phyloP scores from a whole-genome alignment of 495 filamentous ascomycete species.

The Neurospora discreta region DNA sequence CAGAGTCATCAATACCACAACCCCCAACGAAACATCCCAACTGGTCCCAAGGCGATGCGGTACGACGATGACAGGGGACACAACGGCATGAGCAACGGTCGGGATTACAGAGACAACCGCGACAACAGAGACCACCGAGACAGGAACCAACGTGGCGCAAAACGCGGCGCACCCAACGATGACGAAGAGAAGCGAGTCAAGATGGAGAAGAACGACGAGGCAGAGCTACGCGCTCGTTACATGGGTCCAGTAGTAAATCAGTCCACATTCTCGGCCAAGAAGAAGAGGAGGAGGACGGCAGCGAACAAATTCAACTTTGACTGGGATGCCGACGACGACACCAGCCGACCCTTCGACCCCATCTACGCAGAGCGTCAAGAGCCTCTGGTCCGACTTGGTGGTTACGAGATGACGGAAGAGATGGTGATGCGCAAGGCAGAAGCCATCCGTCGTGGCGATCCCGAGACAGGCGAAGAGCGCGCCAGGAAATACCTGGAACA shows the following conservation, averaged over 20 bases:
- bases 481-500: constrained; percentile 80
- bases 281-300: constrained; percentile 86
- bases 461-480: constrained; percentile 63
- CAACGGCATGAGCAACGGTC: constrained; percentile 39
- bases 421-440: constrained; percentile 64
- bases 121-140: constrained; percentile 16
- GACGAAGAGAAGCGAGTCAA: constrained; percentile 45
- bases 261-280: constrained; percentile 89
- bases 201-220: constrained; percentile 63
- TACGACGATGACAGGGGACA: constrained; percentile 22
- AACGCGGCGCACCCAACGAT: constrained; percentile 18
- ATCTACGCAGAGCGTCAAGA: constrained; percentile 68
- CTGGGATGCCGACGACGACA: constrained; percentile 96
- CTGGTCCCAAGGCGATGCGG: constrained; percentile 70
- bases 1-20: constrained; percentile 11
- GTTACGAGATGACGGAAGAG: constrained; percentile 65
- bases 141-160: constrained; percentile 23
- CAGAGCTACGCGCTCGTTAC: constrained; percentile 69
- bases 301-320: constrained; percentile 99
- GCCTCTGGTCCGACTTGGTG: constrained; percentile 59
- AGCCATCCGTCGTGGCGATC: constrained; percentile 67
- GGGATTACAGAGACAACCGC: constrained; percentile 37
- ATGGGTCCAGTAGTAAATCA: constrained; percentile 85
- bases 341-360: constrained; percentile 79
- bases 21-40: constrained; percentile 43